Conservation (phyloP, 768 basidiomycete genomes). For the Russula abietina region DNA sequence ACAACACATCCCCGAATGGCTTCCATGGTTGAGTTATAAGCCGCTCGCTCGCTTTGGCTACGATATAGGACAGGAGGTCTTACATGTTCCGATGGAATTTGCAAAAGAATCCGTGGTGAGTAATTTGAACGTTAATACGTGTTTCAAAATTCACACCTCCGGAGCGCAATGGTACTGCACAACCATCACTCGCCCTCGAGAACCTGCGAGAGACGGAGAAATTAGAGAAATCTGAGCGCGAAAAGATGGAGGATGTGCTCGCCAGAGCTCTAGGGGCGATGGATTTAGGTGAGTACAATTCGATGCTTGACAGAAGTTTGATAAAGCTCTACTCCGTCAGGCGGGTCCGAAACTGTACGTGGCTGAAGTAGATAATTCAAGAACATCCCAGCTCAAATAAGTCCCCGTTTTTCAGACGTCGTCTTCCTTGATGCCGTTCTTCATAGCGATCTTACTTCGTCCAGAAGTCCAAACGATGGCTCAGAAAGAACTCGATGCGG, state of each 20-base stretch:
- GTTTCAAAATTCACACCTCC: background rate
- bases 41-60: constrained; percentile 3
- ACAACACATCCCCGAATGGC: constrained; percentile 2
- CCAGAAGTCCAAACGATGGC: background rate
- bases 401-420: background rate
- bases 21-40: constrained; percentile 11
- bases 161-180: background rate
- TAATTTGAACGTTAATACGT: background rate
- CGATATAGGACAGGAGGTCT: background rate
- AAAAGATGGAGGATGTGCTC: background rate
- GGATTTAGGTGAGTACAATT: background rate
- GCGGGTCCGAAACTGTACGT: background rate
- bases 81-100: constrained; percentile 1
- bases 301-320: background rate
- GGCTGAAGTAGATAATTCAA: background rate
- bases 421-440: background rate
- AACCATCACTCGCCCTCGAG: background rate
- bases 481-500: background rate
- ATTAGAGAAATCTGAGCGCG: background rate
- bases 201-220: background rate
- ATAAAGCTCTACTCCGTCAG: background rate
- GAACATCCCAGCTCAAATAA: background rate
- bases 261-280: background rate
- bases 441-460: background rate
- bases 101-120: background rate